Evolutionary conservation across 2,329 filamentous ascomycete genomes (phyloP), one percentile per base, ranked within the genome.

Genomic region (Basipetospora chlamydospora): DNA sequence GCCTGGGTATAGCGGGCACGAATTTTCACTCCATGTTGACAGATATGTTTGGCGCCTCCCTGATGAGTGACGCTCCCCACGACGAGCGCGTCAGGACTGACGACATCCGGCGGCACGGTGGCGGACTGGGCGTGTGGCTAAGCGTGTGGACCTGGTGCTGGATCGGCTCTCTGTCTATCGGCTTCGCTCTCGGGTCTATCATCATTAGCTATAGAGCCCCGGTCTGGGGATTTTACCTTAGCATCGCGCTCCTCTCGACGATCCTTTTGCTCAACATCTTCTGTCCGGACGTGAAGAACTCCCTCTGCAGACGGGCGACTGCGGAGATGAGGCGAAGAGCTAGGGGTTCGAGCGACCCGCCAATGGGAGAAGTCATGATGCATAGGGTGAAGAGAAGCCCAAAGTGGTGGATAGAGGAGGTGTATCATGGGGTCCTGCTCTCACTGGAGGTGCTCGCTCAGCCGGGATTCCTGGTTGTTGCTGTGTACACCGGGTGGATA

Each of bases 111-210:
- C 66, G 80, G 28, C 78, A 85, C 48, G 82, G 82, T 6, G 80
- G 81, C 10, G 81, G 82, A 0, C 77, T 86, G 60, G 82, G 82
- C 0, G 60, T 81, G n/a, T 87, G 81, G 82, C 63, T 85, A 8
- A 78, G 79, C 2, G 64, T 81, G 38, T 86, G 80, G 79, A 77
- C 77, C 0, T 87, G 77, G 73, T 82, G 78, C 50, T 81, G 73
- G 54, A 73, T 82, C 46, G 78, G 76, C 5, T 82, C 79, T 16
- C 63, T 86, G 16, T 72, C 74, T 1, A 50, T 84, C 26, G 81
- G 82, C 0, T 87, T 86, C 48, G 58, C 81, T 39, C 61, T 82
- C 26, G 82, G 82, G 3, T 79, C 80, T 26, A 70, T 86, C 45
- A 83, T 86, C 46, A 70, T 77, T 43, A 55, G 52, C 8, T 53